phyloP scores from a whole-genome alignment of 768 basidiomycete species.

The Dentipellis fragilis region DNA sequence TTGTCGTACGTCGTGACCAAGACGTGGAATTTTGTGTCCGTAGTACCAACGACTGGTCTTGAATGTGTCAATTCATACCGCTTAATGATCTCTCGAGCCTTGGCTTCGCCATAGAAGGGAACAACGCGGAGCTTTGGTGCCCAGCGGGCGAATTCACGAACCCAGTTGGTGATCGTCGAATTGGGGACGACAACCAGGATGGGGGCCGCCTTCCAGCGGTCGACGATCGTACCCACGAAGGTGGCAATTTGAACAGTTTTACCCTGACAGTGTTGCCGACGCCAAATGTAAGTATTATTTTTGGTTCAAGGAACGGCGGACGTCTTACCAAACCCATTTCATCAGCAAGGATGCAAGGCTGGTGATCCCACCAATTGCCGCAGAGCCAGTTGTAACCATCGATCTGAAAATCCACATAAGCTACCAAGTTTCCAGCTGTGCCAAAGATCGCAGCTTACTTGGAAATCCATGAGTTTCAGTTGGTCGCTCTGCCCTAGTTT shows the following conservation, averaged over 20 bases:
- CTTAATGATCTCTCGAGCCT: conserved; percentile 71
- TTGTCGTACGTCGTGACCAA: conserved; percentile 90
- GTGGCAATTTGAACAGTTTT: conserved; percentile 90
- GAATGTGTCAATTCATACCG: conserved; percentile 71
- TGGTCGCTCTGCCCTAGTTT: conserved; percentile 54
- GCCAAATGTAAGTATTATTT: background rate
- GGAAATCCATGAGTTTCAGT: conserved; percentile 79
- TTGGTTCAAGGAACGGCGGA: background rate
- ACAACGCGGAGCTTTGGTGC: conserved; percentile 70
- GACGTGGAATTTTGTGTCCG: conserved; percentile 71
- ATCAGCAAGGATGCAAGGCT: conserved; percentile 86
- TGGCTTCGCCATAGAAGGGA: conserved; percentile 76
- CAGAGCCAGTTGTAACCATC: conserved; percentile 81
- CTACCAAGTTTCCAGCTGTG: background rate
- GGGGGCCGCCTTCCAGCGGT: conserved; percentile 55
- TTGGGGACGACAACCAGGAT: conserved; percentile 92
- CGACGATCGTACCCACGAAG: conserved; percentile 60
- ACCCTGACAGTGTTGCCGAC: conserved; percentile 34
- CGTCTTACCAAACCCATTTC: conserved; percentile 85
- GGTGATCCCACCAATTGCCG: conserved; percentile 81
- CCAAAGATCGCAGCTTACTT: conserved; percentile 34
- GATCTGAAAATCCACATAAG: conserved; percentile 30
- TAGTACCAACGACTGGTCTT: conserved; percentile 26
- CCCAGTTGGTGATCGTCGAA: conserved; percentile 92
- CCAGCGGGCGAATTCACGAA: conserved; percentile 87